Evolutionary conservation across 306 rosid species (phyloP), one percentile per base, ranked within the genome.

Genomic region (Trifolium pratense): DNA sequence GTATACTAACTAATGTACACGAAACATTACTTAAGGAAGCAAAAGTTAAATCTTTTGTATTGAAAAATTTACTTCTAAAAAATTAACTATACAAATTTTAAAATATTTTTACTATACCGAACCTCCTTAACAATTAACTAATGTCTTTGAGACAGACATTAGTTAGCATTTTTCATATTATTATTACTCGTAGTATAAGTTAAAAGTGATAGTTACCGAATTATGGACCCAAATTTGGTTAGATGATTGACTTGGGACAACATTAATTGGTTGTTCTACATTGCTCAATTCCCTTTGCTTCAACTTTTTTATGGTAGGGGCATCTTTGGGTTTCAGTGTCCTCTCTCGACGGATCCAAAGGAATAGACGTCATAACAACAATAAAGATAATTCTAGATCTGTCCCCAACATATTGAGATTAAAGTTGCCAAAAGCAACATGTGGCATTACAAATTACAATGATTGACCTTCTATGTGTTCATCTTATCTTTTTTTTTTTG

Each of bases 291-390:
- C 74, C 26, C 36, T 12, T 20, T 70, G 76, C 76, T 67, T 81
- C 48, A 68, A 68, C 58, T 62, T 56, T 65, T 71, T 45, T 55
- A 62, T 62, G 66, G 75, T 68, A 49, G 56, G 73, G 74, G 74
- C n/a, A 71, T 80, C 84, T 81, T 86, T 76, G 81, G 81, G 83
- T 83, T 90, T 88, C 91, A 75, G 96, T 84, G 92, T 85, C 78
- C 79, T 80, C 79, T 80, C 80, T 81, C 60, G 7, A 77, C 68
- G 86, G 90, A 84, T 76, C 80, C 86, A 78, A 86, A 60, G 84
- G 72, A 80, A 80, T 76, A 49, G 83, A 68, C 85, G 73, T 48
- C 68, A 83, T 66, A 80, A 83, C 66, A 32, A 81, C 66, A 32
- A 81, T 58, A 83, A 71, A 74, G 56, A 73, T 73, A 66, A 81